Percentiles rank a stretch among this genome's conserved stretches.
Evolutionary conservation across 805 yeast genomes (phyloP).

Genomic region (Candida ortonii): DNA sequence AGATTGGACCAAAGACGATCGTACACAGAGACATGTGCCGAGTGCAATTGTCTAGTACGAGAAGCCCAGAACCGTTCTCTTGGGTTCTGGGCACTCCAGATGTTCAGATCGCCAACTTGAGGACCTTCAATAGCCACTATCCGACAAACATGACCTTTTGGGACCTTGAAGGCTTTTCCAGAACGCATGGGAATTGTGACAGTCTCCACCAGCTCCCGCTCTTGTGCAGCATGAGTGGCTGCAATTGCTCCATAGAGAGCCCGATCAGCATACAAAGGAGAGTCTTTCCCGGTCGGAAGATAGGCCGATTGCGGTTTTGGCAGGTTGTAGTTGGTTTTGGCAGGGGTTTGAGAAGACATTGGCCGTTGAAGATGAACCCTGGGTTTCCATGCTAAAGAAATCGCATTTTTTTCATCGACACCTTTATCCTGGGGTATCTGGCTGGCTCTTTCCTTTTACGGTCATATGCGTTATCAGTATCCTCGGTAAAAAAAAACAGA

Average conservation of each 20-base stretch:
- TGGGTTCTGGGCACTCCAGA: conserved; percentile 60
- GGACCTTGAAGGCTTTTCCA: conserved; percentile 62
- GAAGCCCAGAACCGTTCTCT: conserved; percentile 70
- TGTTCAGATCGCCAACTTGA: conserved; percentile 67
- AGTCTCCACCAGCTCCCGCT: conserved; percentile 41
- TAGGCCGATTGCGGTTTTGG: conserved; percentile 54
- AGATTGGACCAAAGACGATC: conserved; percentile 65
- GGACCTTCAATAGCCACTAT: conserved; percentile 67
- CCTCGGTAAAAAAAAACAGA: no score
- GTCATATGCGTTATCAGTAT: no score
- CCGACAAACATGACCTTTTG: conserved; percentile 56
- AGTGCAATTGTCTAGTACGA: conserved; percentile 62
- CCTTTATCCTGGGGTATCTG: no score
- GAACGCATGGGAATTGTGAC: conserved; percentile 51
- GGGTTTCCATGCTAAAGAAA: not conserved
- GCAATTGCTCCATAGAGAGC: conserved; percentile 46
- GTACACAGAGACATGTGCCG: conserved; percentile 57
- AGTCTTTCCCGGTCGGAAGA: conserved; percentile 48
- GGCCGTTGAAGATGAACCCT: not conserved
- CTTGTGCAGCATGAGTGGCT: conserved; percentile 30
- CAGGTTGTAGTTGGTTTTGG: conserved; percentile 22
- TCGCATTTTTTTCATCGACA: no score
- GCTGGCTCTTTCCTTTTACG: no score
- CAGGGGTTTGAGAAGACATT: conserved; percentile 16
- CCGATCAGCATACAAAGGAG: conserved; percentile 50